Conservation (phyloP, 371 early-diverging fungal genomes). For the Syncephalastrum monosporum region DNA sequence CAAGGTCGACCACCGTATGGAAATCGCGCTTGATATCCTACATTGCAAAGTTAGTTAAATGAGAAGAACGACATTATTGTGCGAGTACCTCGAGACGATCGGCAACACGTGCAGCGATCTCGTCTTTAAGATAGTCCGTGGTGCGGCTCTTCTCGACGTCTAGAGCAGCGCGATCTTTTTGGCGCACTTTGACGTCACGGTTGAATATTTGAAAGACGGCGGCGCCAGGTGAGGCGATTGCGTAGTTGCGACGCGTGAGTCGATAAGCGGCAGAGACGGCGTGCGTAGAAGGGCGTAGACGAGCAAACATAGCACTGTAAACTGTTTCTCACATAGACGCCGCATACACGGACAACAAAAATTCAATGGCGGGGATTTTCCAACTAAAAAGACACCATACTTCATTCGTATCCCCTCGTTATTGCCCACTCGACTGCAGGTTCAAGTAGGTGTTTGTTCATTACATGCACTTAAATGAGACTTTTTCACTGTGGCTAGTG, state of each 20-base stretch:
- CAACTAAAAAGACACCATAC: no score
- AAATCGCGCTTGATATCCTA: slow-evolving; percentile 81
- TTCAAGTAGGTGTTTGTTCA: no score
- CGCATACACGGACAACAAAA: no score
- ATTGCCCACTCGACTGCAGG: no score
- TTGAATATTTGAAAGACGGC: slow-evolving; percentile 73
- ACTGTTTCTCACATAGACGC: no score
- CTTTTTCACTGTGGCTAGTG: no score
- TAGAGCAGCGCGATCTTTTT: slow-evolving; percentile 78
- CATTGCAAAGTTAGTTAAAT: neutral
- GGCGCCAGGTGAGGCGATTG: slow-evolving; percentile 18
- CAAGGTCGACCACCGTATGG: slow-evolving; percentile 84
- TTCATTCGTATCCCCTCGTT: no score
- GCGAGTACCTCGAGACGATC: slow-evolving; percentile 79
- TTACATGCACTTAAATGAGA: no score
- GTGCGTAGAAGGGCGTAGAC: no score
- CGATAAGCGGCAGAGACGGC: no score
- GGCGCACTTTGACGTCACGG: slow-evolving; percentile 69
- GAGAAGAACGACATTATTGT: neutral
- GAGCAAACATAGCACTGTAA: no score
- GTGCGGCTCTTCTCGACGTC: slow-evolving; percentile 61
- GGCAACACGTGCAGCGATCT: slow-evolving; percentile 83
- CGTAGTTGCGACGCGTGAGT: slow-evolving; percentile 13
- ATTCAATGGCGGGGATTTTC: no score
- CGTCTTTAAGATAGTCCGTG: slow-evolving; percentile 93